Evolutionary conservation across 1,139 yeast genomes (phyloP).

Genomic region (Trichomonascaceae sp.): DNA sequence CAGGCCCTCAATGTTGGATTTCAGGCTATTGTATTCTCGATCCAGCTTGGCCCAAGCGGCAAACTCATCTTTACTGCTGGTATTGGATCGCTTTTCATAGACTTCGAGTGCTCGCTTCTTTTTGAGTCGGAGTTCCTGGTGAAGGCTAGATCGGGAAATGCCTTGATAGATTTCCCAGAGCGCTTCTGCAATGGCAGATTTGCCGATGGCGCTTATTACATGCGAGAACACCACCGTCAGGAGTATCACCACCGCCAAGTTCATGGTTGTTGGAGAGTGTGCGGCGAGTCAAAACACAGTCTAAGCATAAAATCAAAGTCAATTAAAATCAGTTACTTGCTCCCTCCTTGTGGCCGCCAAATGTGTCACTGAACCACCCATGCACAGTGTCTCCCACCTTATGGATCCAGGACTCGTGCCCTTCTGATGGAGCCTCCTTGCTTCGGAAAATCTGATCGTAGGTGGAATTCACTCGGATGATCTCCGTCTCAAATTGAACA

Average conservation of each 20-base stretch:
- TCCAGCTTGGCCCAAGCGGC: constrained; percentile 94
- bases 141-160: constrained; percentile 26
- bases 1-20: constrained; percentile 34
- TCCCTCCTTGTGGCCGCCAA: too few species aligned
- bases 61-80: constrained; percentile 86
- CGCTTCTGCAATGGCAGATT: constrained; percentile 5
- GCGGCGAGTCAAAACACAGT: background rate
- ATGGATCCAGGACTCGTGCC: too few species aligned
- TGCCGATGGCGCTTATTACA: constrained; percentile 6
- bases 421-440: constrained; percentile 1
- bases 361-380: too few species aligned
- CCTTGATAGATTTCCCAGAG: constrained; percentile 32
- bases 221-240: constrained; percentile 4
- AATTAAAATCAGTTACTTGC: too few species aligned
- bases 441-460: constrained; percentile 18
- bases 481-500: constrained; percentile 31
- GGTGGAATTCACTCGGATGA: constrained; percentile 21
- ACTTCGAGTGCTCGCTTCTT: constrained; percentile 36
- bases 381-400: too few species aligned
- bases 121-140: constrained; percentile 28
- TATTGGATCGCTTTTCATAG: constrained; percentile 40
- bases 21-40: constrained; percentile 50
- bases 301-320: too few species aligned
- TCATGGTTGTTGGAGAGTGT: constrained; percentile 1
- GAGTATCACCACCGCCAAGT: constrained; percentile 2